Conservation (phyloP, 352 stramenopile genomes). For the Pythium folliculosum region DNA sequence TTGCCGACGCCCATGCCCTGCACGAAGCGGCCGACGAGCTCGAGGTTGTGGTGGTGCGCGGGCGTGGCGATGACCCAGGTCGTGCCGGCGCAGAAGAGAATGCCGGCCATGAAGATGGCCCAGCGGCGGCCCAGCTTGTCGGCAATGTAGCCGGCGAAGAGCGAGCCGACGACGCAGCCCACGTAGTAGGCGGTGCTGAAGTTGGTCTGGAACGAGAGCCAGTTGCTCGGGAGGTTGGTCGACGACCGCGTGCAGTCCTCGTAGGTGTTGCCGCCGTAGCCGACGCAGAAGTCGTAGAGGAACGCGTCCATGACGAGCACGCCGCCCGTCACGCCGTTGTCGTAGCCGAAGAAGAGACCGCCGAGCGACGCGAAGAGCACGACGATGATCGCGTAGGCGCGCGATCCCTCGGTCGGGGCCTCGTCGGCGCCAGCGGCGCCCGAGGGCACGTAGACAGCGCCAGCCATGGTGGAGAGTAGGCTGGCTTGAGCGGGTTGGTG, state of each 20-base stretch:
- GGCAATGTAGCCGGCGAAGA: constrained; percentile 33
- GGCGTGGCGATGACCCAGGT: constrained; percentile 32
- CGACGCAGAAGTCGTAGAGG: constrained; percentile 44
- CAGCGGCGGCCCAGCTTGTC: constrained; percentile 41
- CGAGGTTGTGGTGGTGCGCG: constrained; percentile 23
- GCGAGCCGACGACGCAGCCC: constrained; percentile 43
- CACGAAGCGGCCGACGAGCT: constrained; percentile 38
- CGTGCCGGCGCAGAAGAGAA: constrained; percentile 46
- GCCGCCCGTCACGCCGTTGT: constrained; percentile 43
- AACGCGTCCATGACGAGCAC: constrained; percentile 53
- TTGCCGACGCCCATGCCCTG: constrained; percentile 47
- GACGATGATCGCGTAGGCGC: constrained; percentile 36
- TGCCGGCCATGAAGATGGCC: constrained; percentile 36
- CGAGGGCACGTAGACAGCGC: not conserved
- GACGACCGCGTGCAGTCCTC: constrained; percentile 19
- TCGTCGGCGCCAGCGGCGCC: constrained; percentile 2
- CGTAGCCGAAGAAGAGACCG: constrained; percentile 54
- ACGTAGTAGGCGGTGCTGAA: constrained; percentile 52
- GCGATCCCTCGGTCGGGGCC: constrained; percentile 3
- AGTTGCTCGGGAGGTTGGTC: constrained; percentile 36
- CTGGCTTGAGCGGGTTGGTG: not conserved
- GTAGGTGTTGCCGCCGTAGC: constrained; percentile 42
- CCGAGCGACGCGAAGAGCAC: constrained; percentile 44
- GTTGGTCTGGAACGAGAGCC: constrained; percentile 40
- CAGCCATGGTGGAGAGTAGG: not conserved